Evolutionary conservation across 1,139 yeast species (phyloP).

Genomic region (Yamadazyma dushanensis): DNA sequence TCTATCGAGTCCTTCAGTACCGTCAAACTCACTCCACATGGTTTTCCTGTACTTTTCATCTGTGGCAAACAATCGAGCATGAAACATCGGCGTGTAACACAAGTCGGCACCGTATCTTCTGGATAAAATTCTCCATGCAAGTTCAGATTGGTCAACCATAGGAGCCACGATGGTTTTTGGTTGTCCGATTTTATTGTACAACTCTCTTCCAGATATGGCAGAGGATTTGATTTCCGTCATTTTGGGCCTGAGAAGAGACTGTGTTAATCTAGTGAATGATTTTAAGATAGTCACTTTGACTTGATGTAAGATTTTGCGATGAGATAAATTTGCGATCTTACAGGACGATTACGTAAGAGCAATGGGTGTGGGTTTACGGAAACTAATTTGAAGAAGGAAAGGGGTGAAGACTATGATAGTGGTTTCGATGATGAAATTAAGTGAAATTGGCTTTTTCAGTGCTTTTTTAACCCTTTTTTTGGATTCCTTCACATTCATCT

Average conservation of each 20-base stretch:
- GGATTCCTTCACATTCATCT: too few relatives aligned
- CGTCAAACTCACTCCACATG: conserved; percentile 78
- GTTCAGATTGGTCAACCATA: conserved; percentile 96
- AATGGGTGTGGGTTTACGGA: not conserved
- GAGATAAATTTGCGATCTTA: conserved; percentile 1
- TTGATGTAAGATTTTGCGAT: conserved; percentile 1
- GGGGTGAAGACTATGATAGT: too few relatives aligned
- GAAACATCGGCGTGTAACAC: conserved; percentile 96
- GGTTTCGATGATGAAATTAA: too few relatives aligned
- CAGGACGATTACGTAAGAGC: not conserved
- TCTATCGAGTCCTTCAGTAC: conserved; percentile 62
- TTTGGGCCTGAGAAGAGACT: not conserved
- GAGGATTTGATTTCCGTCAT: conserved; percentile 1
- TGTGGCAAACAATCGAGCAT: conserved; percentile 86
- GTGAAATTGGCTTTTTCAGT: too few relatives aligned
- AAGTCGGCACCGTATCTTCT: conserved; percentile 89
- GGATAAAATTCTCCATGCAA: conserved; percentile 92
- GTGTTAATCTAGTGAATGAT: conserved; percentile 2
- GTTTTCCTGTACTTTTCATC: conserved; percentile 76
- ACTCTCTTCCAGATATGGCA: conserved; percentile 57
- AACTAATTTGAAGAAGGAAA: too few relatives aligned
- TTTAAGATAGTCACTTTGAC: conserved; percentile 3
- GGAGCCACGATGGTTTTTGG: conserved; percentile 94
- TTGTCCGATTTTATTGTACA: conserved; percentile 65
- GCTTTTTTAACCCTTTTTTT: too few relatives aligned